Percentiles rank a stretch among this genome's conserved stretches.
Evolutionary conservation across 1,284 basidiomycete genomes (phyloP).

Genomic region (Ganoderma meredithae): DNA sequence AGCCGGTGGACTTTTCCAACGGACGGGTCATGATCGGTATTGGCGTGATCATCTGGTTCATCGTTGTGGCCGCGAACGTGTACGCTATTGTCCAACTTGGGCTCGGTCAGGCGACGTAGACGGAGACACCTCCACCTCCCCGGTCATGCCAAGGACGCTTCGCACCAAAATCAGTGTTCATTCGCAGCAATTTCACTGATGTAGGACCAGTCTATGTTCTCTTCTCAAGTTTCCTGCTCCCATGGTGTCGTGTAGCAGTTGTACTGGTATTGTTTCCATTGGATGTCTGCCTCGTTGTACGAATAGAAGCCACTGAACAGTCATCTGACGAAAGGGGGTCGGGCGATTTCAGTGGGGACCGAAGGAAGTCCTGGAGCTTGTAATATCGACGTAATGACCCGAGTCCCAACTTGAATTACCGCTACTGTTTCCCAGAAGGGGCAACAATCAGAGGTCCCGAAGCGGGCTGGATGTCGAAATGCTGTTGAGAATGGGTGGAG

Average conservation of each 20-base stretch:
- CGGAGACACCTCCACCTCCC: neutral
- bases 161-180: neutral
- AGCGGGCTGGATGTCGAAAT: neutral
- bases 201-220: neutral
- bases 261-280: neutral
- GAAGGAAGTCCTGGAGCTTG: neutral
- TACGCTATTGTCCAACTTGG: constrained; percentile 64
- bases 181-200: constrained; percentile 9
- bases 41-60: constrained; percentile 65
- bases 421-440: neutral
- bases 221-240: neutral
- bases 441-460: constrained; percentile 1
- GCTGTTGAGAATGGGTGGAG: constrained; percentile 5
- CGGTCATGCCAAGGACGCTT: neutral
- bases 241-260: neutral
- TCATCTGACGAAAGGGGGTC: neutral
- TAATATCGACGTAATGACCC: constrained; percentile 1
- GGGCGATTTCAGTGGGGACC: neutral
- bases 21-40: constrained; percentile 58
- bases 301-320: neutral
- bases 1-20: constrained; percentile 66
- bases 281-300: neutral
- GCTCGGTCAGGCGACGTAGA: constrained; percentile 26
- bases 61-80: constrained; percentile 72
- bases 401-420: neutral